Conservation (phyloP, 2,329 filamentous ascomycete species). For the Gnomoniopsis smithogilvyi region DNA sequence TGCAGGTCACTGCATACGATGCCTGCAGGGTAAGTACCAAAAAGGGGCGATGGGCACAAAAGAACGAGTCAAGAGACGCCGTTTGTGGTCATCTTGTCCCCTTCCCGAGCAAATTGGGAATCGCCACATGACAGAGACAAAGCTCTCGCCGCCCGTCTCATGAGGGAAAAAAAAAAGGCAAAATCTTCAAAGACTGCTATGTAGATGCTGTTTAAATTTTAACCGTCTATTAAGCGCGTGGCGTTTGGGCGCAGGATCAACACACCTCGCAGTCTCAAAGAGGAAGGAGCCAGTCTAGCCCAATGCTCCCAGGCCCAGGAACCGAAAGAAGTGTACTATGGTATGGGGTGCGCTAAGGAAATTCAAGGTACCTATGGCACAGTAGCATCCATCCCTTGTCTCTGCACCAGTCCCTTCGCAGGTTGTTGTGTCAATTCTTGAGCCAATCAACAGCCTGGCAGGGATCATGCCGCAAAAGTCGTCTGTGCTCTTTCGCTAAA, state of each 20-base stretch:
- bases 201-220: no score
- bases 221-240: no score
- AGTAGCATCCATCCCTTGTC: slow-evolving; percentile 1
- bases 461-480: background rate
- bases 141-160: no score
- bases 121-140: no score
- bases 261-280: no score
- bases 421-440: background rate
- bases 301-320: background rate
- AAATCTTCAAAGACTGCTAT: no score
- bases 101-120: no score
- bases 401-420: background rate
- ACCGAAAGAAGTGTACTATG: background rate
- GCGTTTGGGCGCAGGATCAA: no score
- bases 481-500: background rate
- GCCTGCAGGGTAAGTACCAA: background rate
- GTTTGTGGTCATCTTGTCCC: background rate
- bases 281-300: background rate
- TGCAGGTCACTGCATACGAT: background rate
- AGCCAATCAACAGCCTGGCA: slow-evolving; percentile 1
- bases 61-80: background rate
- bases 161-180: no score
- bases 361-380: background rate
- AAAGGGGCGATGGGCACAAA: background rate
- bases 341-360: background rate